Conservation (phyloP, 768 basidiomycete genomes). For the Phaeotremella skinneri region DNA sequence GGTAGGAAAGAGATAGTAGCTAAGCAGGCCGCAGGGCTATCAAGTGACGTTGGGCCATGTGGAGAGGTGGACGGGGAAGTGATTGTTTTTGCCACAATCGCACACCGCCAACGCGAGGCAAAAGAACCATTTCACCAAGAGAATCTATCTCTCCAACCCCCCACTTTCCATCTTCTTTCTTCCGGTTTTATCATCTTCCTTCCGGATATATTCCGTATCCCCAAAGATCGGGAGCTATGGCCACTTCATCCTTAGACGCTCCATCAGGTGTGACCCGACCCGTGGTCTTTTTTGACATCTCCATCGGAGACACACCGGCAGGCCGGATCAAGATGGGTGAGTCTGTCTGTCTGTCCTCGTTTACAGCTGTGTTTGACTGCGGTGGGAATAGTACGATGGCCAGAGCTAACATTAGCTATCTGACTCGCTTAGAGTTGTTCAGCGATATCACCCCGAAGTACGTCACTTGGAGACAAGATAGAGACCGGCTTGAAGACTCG, state of each 20-base stretch:
- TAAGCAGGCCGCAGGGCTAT: no score
- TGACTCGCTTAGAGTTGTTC: conserved; percentile 62
- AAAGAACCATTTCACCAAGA: no score
- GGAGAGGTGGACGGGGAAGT: no score
- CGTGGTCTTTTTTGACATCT: conserved; percentile 93
- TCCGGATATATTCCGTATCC: no score
- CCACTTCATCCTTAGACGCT: conserved; percentile 34
- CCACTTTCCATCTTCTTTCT: background rate
- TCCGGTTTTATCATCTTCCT: background rate
- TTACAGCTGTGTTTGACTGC: background rate
- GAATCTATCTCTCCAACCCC: no score
- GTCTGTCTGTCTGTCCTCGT: conserved; percentile 10
- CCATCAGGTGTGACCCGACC: conserved; percentile 59
- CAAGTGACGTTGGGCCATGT: no score
- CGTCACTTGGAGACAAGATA: conserved; percentile 38
- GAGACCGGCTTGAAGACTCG: background rate
- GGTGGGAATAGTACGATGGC: background rate
- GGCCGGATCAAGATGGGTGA: conserved; percentile 87
- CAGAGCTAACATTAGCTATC: conserved; percentile 6
- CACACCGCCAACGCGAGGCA: no score
- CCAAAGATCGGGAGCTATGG: no score
- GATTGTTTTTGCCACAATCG: no score
- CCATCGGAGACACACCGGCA: conserved; percentile 93
- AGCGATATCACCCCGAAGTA: conserved; percentile 94
- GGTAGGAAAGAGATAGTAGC: no score